Conservation (phyloP, 2,329 filamentous ascomycete species). For the Phialophora expanda region DNA sequence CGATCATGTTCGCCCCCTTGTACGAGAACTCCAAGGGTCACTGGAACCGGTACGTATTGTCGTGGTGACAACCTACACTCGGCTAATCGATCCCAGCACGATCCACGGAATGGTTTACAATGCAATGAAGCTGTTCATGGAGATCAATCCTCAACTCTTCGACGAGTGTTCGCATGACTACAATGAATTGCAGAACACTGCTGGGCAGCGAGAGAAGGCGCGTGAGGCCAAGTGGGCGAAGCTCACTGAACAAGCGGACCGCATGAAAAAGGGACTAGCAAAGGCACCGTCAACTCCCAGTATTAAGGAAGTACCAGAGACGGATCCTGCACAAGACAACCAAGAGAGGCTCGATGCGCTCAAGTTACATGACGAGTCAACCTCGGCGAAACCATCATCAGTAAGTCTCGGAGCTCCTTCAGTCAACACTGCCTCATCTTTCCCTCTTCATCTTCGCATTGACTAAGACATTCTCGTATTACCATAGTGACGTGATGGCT, state of each 20-base stretch:
- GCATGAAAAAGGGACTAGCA: conserved; percentile 61
- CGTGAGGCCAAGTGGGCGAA: conserved; percentile 89
- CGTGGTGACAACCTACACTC: conserved; percentile 10
- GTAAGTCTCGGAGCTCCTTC: conserved; percentile 45
- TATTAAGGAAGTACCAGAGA: conserved; percentile 64
- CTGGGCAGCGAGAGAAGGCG: conserved; percentile 78
- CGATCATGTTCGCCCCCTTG: conserved; percentile 98
- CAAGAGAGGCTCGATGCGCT: conserved; percentile 87
- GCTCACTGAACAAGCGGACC: conserved; percentile 78
- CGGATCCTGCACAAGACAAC: conserved; percentile 80
- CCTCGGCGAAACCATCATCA: conserved; percentile 58
- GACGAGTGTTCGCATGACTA: conserved; percentile 99
- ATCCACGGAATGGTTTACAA: conserved; percentile 99
- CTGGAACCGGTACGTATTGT: conserved; percentile 80
- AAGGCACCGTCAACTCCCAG: conserved; percentile 43
- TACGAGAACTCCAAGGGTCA: conserved; percentile 99
- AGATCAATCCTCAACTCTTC: conserved; percentile 97
- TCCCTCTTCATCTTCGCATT: conserved; percentile 41
- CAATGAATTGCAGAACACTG: conserved; percentile 92
- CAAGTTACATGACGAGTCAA: conserved; percentile 78
- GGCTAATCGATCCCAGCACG: conserved; percentile 66
- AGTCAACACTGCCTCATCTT: background rate
- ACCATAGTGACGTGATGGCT: conserved; percentile 50
- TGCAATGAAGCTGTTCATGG: conserved; percentile 99
- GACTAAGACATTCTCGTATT: conserved; percentile 48